Evolutionary conservation across 176 grass and related monocot genomes (phyloP).

Genomic region (Puya raimondii): DNA sequence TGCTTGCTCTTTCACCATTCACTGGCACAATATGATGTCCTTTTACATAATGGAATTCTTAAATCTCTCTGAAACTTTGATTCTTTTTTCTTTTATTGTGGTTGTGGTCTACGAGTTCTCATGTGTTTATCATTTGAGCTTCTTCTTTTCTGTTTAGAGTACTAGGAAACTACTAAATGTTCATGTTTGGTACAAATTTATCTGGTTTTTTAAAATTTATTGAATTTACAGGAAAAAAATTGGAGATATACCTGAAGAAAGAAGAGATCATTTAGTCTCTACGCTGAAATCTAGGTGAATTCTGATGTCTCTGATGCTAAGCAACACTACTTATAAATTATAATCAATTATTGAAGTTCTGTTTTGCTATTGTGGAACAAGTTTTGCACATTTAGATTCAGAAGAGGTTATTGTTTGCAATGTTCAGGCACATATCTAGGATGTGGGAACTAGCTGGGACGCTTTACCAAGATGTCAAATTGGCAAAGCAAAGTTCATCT

Average conservation of each 20-base stretch:
- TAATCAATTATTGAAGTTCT: neutral
- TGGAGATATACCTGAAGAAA: slow-evolving; percentile 31
- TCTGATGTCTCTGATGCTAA: neutral
- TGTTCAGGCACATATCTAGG: slow-evolving; percentile 18
- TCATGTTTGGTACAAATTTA: neutral
- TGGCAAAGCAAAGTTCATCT: slow-evolving; percentile 19
- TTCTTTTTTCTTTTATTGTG: too few relatives aligned
- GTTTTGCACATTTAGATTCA: neutral
- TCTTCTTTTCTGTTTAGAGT: neutral
- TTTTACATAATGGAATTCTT: neutral
- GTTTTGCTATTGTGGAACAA: neutral
- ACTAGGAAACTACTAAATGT: neutral
- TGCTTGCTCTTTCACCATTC: too few relatives aligned
- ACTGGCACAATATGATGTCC: too few relatives aligned
- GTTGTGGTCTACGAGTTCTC: too few relatives aligned
- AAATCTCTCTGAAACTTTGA: too few relatives aligned
- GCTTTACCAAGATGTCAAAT: slow-evolving; percentile 19
- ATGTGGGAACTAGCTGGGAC: slow-evolving; percentile 19
- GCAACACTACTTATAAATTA: neutral
- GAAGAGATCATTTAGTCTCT: slow-evolving; percentile 8
- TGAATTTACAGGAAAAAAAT: slow-evolving; percentile 24
- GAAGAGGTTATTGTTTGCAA: neutral
- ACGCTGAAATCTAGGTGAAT: slow-evolving; percentile 14
- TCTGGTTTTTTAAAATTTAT: neutral
- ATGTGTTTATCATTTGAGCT: too few relatives aligned